Evolutionary conservation across 2,329 filamentous ascomycete genomes (phyloP), one percentile per base, ranked within the genome.

Genomic region (Arachnomyces sp.): DNA sequence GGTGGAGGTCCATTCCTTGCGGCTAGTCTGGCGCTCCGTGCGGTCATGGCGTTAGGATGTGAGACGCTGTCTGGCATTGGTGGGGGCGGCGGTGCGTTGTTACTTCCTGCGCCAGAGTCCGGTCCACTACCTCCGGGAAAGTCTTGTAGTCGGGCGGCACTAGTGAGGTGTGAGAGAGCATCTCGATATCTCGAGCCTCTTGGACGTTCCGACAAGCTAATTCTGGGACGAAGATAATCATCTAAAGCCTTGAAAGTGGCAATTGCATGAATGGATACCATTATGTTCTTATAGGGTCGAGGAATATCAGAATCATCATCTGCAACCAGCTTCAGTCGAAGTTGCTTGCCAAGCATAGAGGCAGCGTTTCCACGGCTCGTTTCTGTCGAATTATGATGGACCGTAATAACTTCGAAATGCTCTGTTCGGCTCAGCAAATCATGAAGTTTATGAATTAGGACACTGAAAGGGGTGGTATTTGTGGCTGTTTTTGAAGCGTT

Each of bases 181-280:
- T 69, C 82, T 58, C 66, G 68, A 47, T 65, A 67, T 46, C 82
- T 75, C 21, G 75, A 71, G 7, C 69, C 71, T 32, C 81, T 74
- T 9, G 84, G 78, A 14, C 86, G 78, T 47, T 95, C 88, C 3
- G 84, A 80, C 11, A 92, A 61, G 53, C 74, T 87, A 44, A 98
- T 94, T 45, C 90, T 78, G 6, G 92, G 92, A 29, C 92, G 82
- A 32, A 98, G 73, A 60, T 96, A 98, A 59, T 98, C 92, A 57
- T 96, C 92, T 16, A 98, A 69, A 0, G 90, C 86, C 61, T 95
- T 96, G 70, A 98, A 96, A 0, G 89, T 96, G 2, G 92, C 90
- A 55, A 98, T 96, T 12, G 92, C 92, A 60, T 98, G 92, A 42
- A 98, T 98, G 0, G 88, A 94, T 1, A 98, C 92, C 84, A 95